Evolutionary conservation across 2,329 filamentous ascomycete species (phyloP), one percentile per base, ranked within the genome.

Genomic region (Fusarium sublunatum): DNA sequence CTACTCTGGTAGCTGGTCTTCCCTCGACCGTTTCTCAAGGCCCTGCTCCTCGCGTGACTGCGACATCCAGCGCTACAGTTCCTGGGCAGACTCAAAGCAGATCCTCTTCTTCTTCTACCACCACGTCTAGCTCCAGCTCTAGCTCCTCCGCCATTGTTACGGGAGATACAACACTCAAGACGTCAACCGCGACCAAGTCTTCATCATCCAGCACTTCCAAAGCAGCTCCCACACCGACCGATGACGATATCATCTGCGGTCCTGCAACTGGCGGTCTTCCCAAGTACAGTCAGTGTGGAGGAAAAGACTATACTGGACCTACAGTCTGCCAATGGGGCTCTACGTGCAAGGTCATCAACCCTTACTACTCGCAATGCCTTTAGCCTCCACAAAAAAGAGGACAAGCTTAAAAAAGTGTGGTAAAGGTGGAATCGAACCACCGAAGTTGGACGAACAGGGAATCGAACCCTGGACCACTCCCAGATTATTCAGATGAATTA

Each of bases 251-350:
- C 1, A 35, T 65, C 3, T 69, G 67, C 1, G 64, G 61, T 13
- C 67, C 67, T 3, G 43, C 43, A 3, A 34, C 46, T 15, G 67
- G 67, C 22, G 64, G 65, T 3, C 32, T 69, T 6, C 51, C 64
- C 2, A 69, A 69, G 10, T 69, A 69, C 7, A 62, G 61, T 11
- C 67, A 69, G 46, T 69, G 67, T 2, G 67, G 67, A 25, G 67
- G 67, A 0, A 54, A 53, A 35, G 32, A 51, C 0, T 69, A 53
- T 1, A 39, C 45, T 0, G 67, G 67, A 0, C 51, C 61, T 6
- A 64, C 53, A 0, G 7, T 68, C 0, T 69, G 67, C 2, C 41
- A 53, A 15, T 69, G 61, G 64, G 67, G 67, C 0, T 58, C 64
- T 2, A 64, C 32, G 2, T 69, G 67, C 10, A 36, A 69, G 24